Evolutionary conservation across 768 basidiomycete species (phyloP).

Genomic region (Trametes meyenii): DNA sequence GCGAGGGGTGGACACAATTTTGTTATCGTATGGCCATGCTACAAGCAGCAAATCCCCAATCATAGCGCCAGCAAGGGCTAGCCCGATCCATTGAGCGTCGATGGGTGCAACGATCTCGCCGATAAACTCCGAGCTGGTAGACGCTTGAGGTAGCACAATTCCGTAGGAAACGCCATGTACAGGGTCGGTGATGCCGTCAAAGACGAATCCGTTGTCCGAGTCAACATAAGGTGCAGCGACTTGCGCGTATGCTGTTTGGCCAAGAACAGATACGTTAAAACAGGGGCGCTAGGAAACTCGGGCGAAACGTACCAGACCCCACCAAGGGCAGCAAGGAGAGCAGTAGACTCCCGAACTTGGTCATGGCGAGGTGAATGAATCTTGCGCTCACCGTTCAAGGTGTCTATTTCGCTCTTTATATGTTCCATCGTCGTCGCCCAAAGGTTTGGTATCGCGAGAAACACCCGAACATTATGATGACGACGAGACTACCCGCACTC

Average conservation of each 20-base stretch:
- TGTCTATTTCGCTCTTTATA: constrained; percentile 10
- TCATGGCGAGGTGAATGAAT: constrained; percentile 9
- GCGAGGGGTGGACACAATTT: constrained; percentile 55
- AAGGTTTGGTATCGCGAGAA: constrained; percentile 18
- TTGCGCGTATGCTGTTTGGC: constrained; percentile 45
- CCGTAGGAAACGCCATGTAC: constrained; percentile 43
- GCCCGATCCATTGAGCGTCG: constrained; percentile 56
- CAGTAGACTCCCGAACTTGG: constrained; percentile 26
- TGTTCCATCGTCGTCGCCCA: not conserved
- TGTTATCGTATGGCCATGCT: constrained; percentile 60
- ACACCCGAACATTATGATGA: constrained; percentile 19
- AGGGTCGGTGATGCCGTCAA: constrained; percentile 42
- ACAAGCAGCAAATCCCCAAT: constrained; percentile 56
- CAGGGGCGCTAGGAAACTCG: not conserved
- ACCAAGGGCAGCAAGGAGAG: constrained; percentile 44
- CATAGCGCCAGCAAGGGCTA: constrained; percentile 58
- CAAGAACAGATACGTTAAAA: not conserved
- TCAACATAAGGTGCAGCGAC: constrained; percentile 48
- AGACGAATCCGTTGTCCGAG: constrained; percentile 57
- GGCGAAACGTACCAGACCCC: constrained; percentile 40
- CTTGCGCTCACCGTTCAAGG: constrained; percentile 1
- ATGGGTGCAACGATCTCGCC: constrained; percentile 63
- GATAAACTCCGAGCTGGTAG: constrained; percentile 56
- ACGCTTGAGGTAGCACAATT: constrained; percentile 54
- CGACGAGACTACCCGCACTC: not conserved